Conservation (phyloP, 2,329 filamentous ascomycete species). For the Arachnopeziza araneosa region DNA sequence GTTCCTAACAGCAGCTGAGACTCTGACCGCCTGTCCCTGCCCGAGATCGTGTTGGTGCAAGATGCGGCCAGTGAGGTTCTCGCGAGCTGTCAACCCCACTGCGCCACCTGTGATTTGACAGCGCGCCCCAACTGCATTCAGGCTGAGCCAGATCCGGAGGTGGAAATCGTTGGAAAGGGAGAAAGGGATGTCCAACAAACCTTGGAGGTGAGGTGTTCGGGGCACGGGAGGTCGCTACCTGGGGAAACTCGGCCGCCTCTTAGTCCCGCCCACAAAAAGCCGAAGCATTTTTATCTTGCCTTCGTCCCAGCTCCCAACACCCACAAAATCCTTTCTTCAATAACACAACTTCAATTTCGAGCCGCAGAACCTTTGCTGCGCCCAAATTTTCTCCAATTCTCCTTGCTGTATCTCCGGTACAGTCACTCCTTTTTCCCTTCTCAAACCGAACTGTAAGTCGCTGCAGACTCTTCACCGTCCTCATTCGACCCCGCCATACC, state of each 20-base stretch:
- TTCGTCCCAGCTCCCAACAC: background rate
- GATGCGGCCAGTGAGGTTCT: background rate
- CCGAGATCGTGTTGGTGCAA: background rate
- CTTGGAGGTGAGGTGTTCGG: background rate
- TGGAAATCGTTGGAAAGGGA: background rate
- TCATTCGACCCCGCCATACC: conserved; percentile 16
- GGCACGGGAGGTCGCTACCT: background rate
- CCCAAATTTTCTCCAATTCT: conserved; percentile 4
- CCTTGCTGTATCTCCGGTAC: conserved; percentile 10
- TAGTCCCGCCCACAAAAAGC: conserved; percentile 1
- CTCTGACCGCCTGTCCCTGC: conserved; percentile 1
- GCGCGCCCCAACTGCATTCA: background rate
- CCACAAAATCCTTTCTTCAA: background rate
- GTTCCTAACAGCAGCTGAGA: conserved; percentile 7
- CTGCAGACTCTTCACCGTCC: conserved; percentile 11
- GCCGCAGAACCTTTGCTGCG: conserved; percentile 6
- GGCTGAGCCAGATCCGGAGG: background rate
- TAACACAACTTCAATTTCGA: conserved; percentile 1
- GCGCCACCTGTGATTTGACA: background rate
- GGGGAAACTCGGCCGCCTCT: background rate
- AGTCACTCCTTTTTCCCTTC: conserved; percentile 6
- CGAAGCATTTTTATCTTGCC: conserved; percentile 7
- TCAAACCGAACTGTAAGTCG: conserved; percentile 3
- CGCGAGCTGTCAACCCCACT: conserved; percentile 1
- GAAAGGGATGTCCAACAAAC: too few species aligned